Base-by-base conservation (phyloP, 129 eudicot genomes). In the Sambucus nigra region DNA sequence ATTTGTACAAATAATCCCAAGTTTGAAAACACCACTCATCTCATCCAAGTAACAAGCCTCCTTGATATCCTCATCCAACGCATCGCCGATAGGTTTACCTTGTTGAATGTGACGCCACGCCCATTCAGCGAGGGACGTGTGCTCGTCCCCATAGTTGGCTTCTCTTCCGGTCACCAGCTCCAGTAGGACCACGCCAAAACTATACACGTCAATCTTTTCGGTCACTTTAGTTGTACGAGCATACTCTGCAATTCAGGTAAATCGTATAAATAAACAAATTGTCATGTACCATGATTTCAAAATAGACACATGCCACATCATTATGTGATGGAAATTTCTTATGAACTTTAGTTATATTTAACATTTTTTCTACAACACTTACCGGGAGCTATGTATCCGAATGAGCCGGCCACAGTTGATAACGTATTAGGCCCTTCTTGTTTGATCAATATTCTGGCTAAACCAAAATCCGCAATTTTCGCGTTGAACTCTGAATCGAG, bases 391-490 rank as follows among this genome's bases (percentile, higher is more conserved):
- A 89, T 73, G 67, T 88, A 84, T 5, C 97, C 97, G 13, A 75
- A 70, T 28, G 97, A 88, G 41, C 94, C 97, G 14, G 91, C 92
- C 49, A 88, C 87, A 8, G 66, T 49, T 17, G 96, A 80, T 70
- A 75, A 63, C 4, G 81, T 62, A 42, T 76, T 67, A 58, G 83
- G 74, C 62, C 67, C 86, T 18, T 64, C 83, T 2, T 55, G 58
- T 49, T 74, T 76, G 48, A 59, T 62, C 78, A 85, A 55, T 14
- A 76, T 69, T 69, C 66, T 79, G 42, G 99, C 95, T 32, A 82
- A 73, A n/a, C 99, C 99, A 15, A 91, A 91, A 82, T 91, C 99
- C 5, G 99, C 95, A 22, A 91, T 82, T 66, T 86, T 86, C 4
- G 99, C 99, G 66, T 82, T 82, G 69, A 85, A 84, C 15, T 76